Conservation (phyloP, 345 rosid species). For the Aethionema arabicum region DNA sequence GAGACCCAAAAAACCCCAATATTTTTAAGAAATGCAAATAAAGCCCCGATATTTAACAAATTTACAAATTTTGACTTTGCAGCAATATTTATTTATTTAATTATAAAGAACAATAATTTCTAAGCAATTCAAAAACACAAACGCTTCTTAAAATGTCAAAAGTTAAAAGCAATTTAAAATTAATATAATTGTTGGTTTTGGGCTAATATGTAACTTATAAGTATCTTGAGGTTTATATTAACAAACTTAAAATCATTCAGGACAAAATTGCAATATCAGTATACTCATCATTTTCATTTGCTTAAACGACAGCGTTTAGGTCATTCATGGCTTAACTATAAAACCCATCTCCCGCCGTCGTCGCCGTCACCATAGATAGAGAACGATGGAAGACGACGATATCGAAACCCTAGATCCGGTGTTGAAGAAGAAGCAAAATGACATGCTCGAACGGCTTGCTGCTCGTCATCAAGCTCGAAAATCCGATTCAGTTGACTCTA, state of each 20-base stretch:
- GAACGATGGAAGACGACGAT: conserved; percentile 28
- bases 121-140: too few species aligned
- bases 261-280: conserved; percentile 5
- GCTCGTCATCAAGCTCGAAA: conserved; percentile 66
- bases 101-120: too few species aligned
- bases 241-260: neutral
- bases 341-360: conserved; percentile 2
- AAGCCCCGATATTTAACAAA: neutral
- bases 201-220: neutral
- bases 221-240: neutral
- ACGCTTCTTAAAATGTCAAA: too few species aligned
- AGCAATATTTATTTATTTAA: too few species aligned
- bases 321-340: neutral
- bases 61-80: too few species aligned
- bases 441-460: conserved; percentile 82
- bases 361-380: neutral
- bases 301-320: conserved; percentile 10
- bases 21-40: conserved; percentile 9
- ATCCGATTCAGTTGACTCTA: conserved; percentile 39
- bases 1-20: conserved; percentile 7
- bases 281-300: neutral
- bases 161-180: neutral
- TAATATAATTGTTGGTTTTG: neutral
- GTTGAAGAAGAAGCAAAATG: conserved; percentile 59
- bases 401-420: conserved; percentile 30